Evolutionary conservation across 176 grass and related monocot species (phyloP).

Genomic region (Triticum monococcum): DNA sequence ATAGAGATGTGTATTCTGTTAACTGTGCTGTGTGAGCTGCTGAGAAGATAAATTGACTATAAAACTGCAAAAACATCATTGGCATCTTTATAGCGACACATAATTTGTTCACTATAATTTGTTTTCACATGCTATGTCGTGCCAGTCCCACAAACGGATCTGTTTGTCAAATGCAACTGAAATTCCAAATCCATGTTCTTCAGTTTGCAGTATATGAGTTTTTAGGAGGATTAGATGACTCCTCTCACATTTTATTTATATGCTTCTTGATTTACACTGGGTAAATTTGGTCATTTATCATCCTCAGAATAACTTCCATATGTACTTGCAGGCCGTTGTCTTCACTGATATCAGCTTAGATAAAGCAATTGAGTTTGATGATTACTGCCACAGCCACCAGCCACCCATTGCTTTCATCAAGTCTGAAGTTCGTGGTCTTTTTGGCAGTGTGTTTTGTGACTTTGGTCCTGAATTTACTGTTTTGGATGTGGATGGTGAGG

Average conservation of each 20-base stretch:
- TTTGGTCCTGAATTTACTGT: constrained; percentile 88
- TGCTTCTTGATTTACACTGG: background rate
- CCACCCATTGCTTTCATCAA: constrained; percentile 94
- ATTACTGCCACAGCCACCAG: constrained; percentile 80
- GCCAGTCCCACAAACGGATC: background rate
- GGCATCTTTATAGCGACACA: background rate
- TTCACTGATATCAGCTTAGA: constrained; percentile 90
- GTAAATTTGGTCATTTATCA: background rate
- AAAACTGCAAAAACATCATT: background rate
- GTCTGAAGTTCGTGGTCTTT: constrained; percentile 80
- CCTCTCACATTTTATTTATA: background rate
- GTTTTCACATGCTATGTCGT: background rate
- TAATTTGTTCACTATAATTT: background rate
- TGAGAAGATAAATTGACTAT: background rate
- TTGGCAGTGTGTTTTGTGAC: constrained; percentile 84
- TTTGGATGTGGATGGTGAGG: constrained; percentile 90
- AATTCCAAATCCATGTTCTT: background rate
- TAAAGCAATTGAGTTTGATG: constrained; percentile 71
- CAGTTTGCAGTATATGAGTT: constrained; percentile 3
- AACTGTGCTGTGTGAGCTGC: background rate
- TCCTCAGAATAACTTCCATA: constrained; percentile 5
- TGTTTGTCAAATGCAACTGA: background rate
- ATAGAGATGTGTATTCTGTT: background rate
- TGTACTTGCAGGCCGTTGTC: constrained; percentile 58
- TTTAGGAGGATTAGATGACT: background rate